Percentiles rank a stretch among this genome's conserved stretches.
These are phyloP conservation scores for Rhynchosporium graminicola DNA, from an alignment of 2,329 filamentous ascomycete genomes.

Conservation along the genomic window DNA sequence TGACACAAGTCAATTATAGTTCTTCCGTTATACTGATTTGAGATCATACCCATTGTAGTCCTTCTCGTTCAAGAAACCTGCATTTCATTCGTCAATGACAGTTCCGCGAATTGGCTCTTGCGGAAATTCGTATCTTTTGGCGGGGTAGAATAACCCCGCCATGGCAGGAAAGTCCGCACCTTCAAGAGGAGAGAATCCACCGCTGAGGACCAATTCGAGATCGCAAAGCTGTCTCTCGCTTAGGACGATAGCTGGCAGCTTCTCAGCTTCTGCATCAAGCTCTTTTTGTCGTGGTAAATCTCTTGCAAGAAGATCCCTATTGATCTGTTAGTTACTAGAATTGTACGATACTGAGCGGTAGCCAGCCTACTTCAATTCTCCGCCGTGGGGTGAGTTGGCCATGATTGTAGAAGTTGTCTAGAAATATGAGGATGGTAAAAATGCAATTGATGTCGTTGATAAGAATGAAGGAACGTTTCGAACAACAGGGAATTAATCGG, in stretches of 20 bases:
- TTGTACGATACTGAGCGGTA: not conserved
- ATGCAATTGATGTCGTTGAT: not conserved
- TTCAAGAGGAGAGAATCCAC: constrained; percentile 96
- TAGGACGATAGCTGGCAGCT: constrained; percentile 78
- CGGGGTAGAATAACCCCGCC: constrained; percentile 34
- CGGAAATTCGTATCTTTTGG: constrained; percentile 21
- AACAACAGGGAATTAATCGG: not conserved
- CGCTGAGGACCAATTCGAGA: constrained; percentile 94
- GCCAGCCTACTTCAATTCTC: constrained; percentile 72
- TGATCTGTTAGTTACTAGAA: constrained; percentile 12
- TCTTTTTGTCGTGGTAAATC: constrained; percentile 81
- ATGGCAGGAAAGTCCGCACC: constrained; percentile 54
- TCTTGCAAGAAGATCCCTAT: constrained; percentile 80
- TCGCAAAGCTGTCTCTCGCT: constrained; percentile 96
- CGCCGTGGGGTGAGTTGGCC: constrained; percentile 79
- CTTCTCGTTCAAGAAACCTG: constrained; percentile 95
- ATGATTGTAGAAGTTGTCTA: constrained; percentile 46
- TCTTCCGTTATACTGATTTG: constrained; percentile 8
- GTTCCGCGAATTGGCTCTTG: constrained; percentile 26
- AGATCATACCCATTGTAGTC: constrained; percentile 84
- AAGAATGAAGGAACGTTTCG: not conserved
- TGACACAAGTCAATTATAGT: constrained; percentile 46
- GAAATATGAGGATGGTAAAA: not conserved
- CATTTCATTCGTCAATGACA: constrained; percentile 33
- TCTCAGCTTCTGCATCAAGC: constrained; percentile 83